These are phyloP conservation scores for Skeletonema grethae DNA, from an alignment of 108 stramenopile species.

Conservation along the genomic window DNA sequence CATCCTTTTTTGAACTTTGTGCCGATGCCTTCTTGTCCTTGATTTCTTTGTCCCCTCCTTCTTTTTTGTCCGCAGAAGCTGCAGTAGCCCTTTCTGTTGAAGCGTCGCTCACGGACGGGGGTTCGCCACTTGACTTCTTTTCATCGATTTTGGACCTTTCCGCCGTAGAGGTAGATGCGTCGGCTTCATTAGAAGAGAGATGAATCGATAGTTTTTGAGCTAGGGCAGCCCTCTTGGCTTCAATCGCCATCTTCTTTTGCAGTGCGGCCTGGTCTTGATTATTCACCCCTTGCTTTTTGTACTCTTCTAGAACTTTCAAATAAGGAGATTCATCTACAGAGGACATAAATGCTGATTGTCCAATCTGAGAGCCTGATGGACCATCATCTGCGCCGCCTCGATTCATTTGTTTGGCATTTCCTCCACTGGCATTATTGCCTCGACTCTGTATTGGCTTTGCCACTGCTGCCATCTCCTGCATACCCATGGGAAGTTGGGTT, in stretches of 20 bases:
- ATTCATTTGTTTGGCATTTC: background rate
- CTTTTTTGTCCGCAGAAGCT: background rate
- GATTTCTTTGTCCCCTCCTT: background rate
- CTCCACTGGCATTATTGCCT: background rate
- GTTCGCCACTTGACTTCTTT: background rate
- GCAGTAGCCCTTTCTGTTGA: background rate
- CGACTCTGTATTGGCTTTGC: background rate
- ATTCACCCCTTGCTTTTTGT: background rate
- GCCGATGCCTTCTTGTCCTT: background rate
- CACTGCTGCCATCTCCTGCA: background rate
- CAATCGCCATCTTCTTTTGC: background rate
- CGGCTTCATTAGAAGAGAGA: background rate
- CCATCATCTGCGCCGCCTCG: background rate
- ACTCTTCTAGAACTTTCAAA: background rate
- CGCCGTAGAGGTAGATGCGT: background rate
- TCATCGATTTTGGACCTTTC: background rate
- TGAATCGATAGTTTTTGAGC: conserved; percentile 3
- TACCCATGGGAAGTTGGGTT: background rate
- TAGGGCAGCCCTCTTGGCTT: conserved; percentile 4
- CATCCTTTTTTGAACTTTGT: background rate
- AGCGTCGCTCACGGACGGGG: background rate
- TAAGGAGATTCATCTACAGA: background rate
- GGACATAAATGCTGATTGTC: background rate
- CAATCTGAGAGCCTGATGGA: background rate
- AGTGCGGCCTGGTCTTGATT: background rate